Evolutionary conservation across 2,329 filamentous ascomycete genomes (phyloP).

Genomic region (Pestalotiopsis fici): DNA sequence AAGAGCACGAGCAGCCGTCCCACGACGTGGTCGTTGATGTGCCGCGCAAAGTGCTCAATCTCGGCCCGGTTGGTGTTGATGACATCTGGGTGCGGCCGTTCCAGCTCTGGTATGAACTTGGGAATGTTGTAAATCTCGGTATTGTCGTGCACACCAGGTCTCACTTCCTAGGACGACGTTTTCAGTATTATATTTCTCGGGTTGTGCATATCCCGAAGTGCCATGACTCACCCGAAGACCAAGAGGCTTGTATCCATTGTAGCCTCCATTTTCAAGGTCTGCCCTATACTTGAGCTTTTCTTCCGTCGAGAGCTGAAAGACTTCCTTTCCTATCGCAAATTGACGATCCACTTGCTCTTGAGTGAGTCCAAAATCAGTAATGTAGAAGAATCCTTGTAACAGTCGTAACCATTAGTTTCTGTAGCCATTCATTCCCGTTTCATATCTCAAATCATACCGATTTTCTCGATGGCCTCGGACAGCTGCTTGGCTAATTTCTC

Average conservation of each 20-base stretch:
- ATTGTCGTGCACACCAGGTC: conserved; percentile 36
- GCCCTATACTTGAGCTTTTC: conserved; percentile 60
- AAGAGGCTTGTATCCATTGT: conserved; percentile 56
- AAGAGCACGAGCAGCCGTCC: conserved; percentile 38
- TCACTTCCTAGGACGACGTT: conserved; percentile 22
- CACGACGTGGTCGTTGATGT: conserved; percentile 42
- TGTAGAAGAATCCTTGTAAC: conserved; percentile 58
- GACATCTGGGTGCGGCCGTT: conserved; percentile 32
- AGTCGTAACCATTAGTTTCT: neutral
- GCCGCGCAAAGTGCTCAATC: conserved; percentile 35
- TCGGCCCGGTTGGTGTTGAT: conserved; percentile 28
- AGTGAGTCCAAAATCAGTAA: conserved; percentile 61
- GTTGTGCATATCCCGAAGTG: neutral
- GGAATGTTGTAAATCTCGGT: conserved; percentile 42
- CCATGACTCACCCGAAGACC: conserved; percentile 33
- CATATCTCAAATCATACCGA: conserved; percentile 23
- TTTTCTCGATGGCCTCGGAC: conserved; percentile 51
- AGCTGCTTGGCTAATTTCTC: conserved; percentile 54
- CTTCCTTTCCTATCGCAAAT: conserved; percentile 60
- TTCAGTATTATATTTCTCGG: no score
- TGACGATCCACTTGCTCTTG: conserved; percentile 62
- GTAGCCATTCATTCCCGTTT: no score
- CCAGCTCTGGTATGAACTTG: conserved; percentile 36
- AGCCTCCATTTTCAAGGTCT: conserved; percentile 52
- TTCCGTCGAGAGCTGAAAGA: conserved; percentile 56